phyloP scores from a whole-genome alignment of 192 early-diverging fungal genomes.

The Entomortierella parvispora region DNA sequence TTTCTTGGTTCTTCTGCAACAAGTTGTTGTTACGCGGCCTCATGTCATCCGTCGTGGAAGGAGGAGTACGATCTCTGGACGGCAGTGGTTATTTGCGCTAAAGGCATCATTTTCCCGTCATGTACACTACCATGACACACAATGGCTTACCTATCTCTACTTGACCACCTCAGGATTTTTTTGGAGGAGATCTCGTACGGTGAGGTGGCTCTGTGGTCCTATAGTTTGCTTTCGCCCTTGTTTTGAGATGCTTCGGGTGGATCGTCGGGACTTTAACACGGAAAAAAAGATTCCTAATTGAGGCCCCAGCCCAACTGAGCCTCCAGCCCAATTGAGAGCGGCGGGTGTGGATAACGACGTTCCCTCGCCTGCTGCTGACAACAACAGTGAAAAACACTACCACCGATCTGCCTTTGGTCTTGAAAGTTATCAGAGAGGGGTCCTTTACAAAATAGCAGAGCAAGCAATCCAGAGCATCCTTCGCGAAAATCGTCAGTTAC shows the following conservation, averaged over 20 bases:
- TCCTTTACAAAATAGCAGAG: conserved; percentile 8
- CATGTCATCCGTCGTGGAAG: too few species aligned
- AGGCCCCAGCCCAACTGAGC: conserved; percentile 6
- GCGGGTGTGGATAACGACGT: conserved; percentile 7
- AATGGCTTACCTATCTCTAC: too few species aligned
- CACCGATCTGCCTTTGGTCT: conserved; percentile 6
- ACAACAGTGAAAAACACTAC: conserved; percentile 6
- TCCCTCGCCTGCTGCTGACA: conserved; percentile 8
- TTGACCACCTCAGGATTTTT: too few species aligned
- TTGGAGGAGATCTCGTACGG: too few species aligned
- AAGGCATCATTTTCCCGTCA: too few species aligned
- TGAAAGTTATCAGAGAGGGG: conserved; percentile 14
- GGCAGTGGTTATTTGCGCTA: too few species aligned
- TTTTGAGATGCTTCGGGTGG: background rate
- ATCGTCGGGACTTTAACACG: conserved; percentile 14
- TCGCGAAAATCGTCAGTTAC: conserved; percentile 8
- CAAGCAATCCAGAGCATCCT: conserved; percentile 15
- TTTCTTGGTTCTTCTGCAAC: too few species aligned
- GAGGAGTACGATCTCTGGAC: too few species aligned
- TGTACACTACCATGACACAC: too few species aligned
- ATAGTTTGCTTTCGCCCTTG: background rate
- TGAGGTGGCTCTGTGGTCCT: too few species aligned
- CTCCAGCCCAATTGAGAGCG: conserved; percentile 6
- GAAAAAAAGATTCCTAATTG: conserved; percentile 12
- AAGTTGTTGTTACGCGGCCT: too few species aligned